Evolutionary conservation across 345 rosid genomes (phyloP), one percentile per base, ranked within the genome.

Genomic region (Fremontodendron californicum): DNA sequence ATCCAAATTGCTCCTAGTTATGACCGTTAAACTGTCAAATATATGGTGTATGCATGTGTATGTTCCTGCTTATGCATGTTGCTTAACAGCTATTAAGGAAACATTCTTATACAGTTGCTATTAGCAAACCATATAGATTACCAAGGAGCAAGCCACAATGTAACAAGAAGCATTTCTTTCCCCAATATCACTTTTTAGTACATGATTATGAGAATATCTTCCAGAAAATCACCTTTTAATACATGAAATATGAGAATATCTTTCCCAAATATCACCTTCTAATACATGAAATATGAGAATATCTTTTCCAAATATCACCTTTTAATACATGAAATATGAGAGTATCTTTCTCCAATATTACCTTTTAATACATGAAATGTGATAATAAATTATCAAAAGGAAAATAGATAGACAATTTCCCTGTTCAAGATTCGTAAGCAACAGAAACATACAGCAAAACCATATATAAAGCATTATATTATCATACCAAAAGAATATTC

Each of bases 1-100:
- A 51, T 88, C 95, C 21, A 29, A 70, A 77, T 86, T 76, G 84
- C 96, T 89, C 81, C 60, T 60, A 19, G 45, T 83, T 80, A 64
- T 78, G 86, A 79, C 23, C 74, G 5, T 16, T 7, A 29, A 68
- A 25, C 63, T 10, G 31, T 78, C 74, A 85, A 78, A 78, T 33
- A 3, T 37, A 29, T 42, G 27, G 35, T 33, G 16, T 19, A 37
- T 65, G 18, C 49, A 15, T 25, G 19, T 67, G 19, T 29, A 5
- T 13, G 52, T 40, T 54, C 39, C 51, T 37, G 48, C 61, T 71
- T 15, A 46, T 46, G 13, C 40, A 46, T 2, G 2, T 8, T 70
- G 21, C 43, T 71, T 9, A 46, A 46, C 10, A 69, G 54, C 54
- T 43, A 43, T 25, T 23, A 67, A 29, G 6, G 29, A 67, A 6